Evolutionary conservation across 1,284 basidiomycete genomes (phyloP), one percentile per base, ranked within the genome.

Genomic region (Cutaneotrichosporon sp.): DNA sequence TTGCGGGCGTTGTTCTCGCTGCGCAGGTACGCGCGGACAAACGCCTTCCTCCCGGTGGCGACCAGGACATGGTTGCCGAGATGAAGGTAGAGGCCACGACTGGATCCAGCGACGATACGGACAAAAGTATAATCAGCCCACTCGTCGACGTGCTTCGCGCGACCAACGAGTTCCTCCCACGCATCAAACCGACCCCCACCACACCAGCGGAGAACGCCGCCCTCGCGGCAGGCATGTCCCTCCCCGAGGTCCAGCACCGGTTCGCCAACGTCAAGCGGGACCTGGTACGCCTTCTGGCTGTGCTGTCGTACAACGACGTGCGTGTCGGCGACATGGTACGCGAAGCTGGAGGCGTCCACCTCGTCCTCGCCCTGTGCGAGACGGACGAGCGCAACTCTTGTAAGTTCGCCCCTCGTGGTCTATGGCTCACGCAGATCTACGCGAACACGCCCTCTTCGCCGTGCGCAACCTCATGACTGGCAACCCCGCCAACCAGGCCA

Each of bases 371-470:
- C 61, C 77, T 91, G 76, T 93, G 89, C 69, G 87, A 89, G 20
- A 79, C 90, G 22, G 90, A 96, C 69, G 90, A 92, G 63, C 77
- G 84, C 53, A 94, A 93, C 72, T 88, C 90, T 38, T 92, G 90
- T 93, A 69, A 71, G 84, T 80, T 2, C n/a, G n/a, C n/a, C n/a
- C 21, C n/a, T n/a, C 21, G 1, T 43, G 14, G 39, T 15, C 43
- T 42, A 44, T 13, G 20, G 35, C 60, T 55, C 38, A 61, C 36
- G 3, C n/a, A 92, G 90, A 89, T 75, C 76, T 96, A 43, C 83
- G 89, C 36, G 91, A 94, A 72, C 88, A 94, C 70, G 89, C 90
- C 2, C 81, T 94, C 40, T 84, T 94, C 60, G 80, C 88, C 12
- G 77, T 94, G 18, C 82, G 83, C 42, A 90, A 88, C 72, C 70